These are phyloP conservation scores for Rhodamnia rubescens DNA, from an alignment of 345 rosid species.

Conservation along the genomic window DNA sequence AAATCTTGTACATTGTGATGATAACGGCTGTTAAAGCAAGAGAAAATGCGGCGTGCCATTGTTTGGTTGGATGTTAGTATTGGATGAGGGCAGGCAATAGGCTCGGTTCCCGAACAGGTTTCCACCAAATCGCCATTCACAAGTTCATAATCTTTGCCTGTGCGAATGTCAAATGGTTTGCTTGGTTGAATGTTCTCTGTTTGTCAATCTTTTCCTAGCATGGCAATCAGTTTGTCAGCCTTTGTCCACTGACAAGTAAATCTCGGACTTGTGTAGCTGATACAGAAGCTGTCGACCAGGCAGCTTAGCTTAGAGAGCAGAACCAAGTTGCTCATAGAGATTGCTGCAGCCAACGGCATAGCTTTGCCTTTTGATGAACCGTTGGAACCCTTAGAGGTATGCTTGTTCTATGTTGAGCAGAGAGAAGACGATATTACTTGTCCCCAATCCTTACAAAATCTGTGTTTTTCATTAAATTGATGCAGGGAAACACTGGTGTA, in stretches of 20 bases:
- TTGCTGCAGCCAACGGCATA: slow-evolving; percentile 57
- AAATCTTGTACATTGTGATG: not conserved
- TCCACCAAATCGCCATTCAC: not conserved
- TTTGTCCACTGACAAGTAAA: not conserved
- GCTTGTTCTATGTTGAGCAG: not conserved
- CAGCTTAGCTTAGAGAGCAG: slow-evolving; percentile 47
- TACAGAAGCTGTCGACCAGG: slow-evolving; percentile 49
- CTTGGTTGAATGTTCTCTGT: not conserved
- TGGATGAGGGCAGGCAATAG: not conserved
- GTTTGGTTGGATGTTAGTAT: not conserved
- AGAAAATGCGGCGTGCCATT: not conserved
- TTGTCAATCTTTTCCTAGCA: not conserved
- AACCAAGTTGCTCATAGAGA: slow-evolving; percentile 50
- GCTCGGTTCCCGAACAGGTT: not conserved
- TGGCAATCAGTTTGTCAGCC: not conserved
- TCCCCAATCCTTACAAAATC: not conserved
- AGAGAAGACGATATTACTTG: not conserved
- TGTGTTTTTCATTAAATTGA: not conserved
- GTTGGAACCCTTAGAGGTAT: slow-evolving; percentile 29
- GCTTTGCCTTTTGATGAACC: slow-evolving; percentile 37
- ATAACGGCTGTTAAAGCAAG: not conserved
- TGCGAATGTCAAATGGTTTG: too few species aligned
- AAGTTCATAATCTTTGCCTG: not conserved
- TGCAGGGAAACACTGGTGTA: not conserved
- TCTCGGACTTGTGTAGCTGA: slow-evolving; percentile 20